phyloP scores from a whole-genome alignment of 768 basidiomycete genomes.

The Hericium erinaceus region DNA sequence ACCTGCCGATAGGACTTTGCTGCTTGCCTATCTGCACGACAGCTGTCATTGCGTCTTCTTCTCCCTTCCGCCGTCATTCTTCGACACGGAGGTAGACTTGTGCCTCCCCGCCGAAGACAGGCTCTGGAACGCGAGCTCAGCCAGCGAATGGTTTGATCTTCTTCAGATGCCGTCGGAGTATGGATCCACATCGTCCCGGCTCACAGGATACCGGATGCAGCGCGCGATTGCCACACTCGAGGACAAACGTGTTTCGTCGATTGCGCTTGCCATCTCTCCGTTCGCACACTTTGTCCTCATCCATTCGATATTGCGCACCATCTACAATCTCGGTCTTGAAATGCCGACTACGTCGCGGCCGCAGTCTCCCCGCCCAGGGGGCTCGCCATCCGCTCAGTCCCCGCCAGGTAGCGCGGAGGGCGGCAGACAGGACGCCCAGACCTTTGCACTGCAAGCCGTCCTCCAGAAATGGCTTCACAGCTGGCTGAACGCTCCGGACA shows the following conservation, averaged over 20 bases:
- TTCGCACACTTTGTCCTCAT: slow-evolving; percentile 19
- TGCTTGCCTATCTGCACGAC: slow-evolving; percentile 42
- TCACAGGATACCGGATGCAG: slow-evolving; percentile 9
- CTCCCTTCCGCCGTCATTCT: slow-evolving; percentile 34
- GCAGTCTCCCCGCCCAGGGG: background rate
- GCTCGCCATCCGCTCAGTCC: background rate
- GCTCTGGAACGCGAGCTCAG: slow-evolving; percentile 36
- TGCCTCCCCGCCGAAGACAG: slow-evolving; percentile 42
- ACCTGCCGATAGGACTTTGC: slow-evolving; percentile 4
- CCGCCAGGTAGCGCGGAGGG: background rate
- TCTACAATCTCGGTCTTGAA: slow-evolving; percentile 3
- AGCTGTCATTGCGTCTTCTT: slow-evolving; percentile 40
- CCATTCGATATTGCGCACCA: slow-evolving; percentile 15
- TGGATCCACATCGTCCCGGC: slow-evolving; percentile 3
- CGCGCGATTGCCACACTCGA: slow-evolving; percentile 9
- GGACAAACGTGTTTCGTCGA: slow-evolving; percentile 6
- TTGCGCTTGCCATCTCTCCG: slow-evolving; percentile 2
- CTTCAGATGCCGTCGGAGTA: slow-evolving; percentile 28
- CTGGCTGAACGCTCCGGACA: slow-evolving; percentile 25
- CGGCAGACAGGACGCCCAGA: slow-evolving; percentile 7
- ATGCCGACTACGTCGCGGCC: background rate
- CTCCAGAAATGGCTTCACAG: slow-evolving; percentile 46
- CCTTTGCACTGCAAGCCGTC: slow-evolving; percentile 31
- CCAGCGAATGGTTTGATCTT: slow-evolving; percentile 37
- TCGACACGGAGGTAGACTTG: slow-evolving; percentile 34